Evolutionary conservation across 805 yeast species (phyloP).

Genomic region (Candida ovalis): DNA sequence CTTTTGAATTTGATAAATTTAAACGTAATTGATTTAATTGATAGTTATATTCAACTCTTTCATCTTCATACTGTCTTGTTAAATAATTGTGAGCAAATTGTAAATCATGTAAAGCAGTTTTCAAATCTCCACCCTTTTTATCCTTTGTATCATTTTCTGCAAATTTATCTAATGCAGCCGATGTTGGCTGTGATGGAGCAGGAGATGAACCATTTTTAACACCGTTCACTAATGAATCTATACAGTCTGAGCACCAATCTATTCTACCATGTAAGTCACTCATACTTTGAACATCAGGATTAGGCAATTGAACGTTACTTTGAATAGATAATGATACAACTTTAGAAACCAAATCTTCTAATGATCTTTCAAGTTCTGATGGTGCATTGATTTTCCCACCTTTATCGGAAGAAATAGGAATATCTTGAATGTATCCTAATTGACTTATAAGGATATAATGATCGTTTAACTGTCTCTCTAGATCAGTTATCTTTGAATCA

Average conservation of each 20-base stretch:
- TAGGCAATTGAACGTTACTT: constrained; percentile 38
- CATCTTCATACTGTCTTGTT: constrained; percentile 64
- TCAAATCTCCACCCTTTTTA: constrained; percentile 15
- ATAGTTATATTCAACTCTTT: constrained; percentile 51
- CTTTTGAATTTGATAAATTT: constrained; percentile 49
- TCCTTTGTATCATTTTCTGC: neutral
- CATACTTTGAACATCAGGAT: constrained; percentile 21
- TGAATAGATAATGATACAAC: constrained; percentile 45
- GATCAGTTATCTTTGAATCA: constrained; percentile 8
- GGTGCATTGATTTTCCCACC: neutral
- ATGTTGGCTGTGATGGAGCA: constrained; percentile 2
- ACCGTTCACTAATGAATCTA: constrained; percentile 18
- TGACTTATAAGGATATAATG: constrained; percentile 44
- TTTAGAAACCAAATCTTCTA: constrained; percentile 45
- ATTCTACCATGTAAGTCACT: constrained; percentile 21
- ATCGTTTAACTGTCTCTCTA: constrained; percentile 28
- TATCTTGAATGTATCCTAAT: constrained; percentile 42
- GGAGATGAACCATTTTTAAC: constrained; percentile 4
- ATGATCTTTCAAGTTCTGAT: constrained; percentile 22
- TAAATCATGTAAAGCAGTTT: constrained; percentile 61
- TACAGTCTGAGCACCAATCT: constrained; percentile 30
- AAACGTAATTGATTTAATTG: constrained; percentile 51
- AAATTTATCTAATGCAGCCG: neutral
- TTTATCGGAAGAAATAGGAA: neutral
- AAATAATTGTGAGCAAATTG: constrained; percentile 69